These are phyloP conservation scores for Backusella circina DNA, from an alignment of 192 early-diverging fungal species.

Conservation along the genomic window DNA sequence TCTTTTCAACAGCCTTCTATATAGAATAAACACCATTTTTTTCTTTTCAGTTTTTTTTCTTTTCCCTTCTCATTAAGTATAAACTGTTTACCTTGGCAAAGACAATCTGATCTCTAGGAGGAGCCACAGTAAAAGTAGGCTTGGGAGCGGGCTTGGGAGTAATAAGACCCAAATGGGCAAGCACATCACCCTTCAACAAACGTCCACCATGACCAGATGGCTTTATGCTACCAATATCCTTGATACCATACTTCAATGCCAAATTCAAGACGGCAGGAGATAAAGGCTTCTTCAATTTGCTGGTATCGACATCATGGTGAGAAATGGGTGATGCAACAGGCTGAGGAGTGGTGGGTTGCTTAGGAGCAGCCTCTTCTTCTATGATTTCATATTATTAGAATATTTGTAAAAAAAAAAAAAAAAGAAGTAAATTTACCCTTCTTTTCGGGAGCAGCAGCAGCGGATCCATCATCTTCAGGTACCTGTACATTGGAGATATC, in stretches of 20 bases:
- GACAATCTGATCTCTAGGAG: constrained; percentile 36
- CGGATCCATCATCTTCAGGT: constrained; percentile 34
- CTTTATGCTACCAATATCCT: constrained; percentile 43
- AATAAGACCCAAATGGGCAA: constrained; percentile 61
- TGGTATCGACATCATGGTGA: constrained; percentile 31
- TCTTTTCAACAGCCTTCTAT: constrained; percentile 37
- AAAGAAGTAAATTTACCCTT: constrained; percentile 17
- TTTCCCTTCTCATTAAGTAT: neutral
- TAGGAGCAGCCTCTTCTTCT: constrained; percentile 16
- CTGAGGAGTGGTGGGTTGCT: constrained; percentile 13
- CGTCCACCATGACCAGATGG: constrained; percentile 67
- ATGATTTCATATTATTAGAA: neutral
- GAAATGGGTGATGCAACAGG: constrained; percentile 28
- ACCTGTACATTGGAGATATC: constrained; percentile 76
- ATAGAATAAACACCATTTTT: neutral
- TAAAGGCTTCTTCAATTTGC: constrained; percentile 45
- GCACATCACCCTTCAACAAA: constrained; percentile 74
- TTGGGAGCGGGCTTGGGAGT: constrained; percentile 44
- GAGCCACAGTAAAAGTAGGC: constrained; percentile 34
- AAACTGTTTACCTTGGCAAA: constrained; percentile 26
- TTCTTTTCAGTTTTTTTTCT: constrained; percentile 37
- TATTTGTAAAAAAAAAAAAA: neutral
- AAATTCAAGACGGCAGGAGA: constrained; percentile 51
- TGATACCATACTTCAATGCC: constrained; percentile 48
- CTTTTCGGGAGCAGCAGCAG: constrained; percentile 36